Base-by-base conservation (phyloP, 2,329 filamentous ascomycete species). In the Allantophomopsis lycopodina region DNA sequence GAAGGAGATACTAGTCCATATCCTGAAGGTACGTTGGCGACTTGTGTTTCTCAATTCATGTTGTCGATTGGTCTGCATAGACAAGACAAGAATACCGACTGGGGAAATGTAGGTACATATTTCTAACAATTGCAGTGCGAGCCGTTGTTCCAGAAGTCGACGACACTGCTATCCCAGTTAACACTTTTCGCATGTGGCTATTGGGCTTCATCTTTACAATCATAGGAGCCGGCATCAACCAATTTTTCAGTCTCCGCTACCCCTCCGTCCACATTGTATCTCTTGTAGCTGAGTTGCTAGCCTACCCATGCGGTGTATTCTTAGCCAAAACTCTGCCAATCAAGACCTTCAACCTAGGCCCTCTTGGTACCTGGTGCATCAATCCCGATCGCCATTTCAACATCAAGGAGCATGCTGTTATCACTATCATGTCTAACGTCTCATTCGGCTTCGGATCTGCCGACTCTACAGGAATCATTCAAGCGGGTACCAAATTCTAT, bases 1-100 rank as follows among this genome's bases (percentile, higher is more conserved):
- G 46, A 46, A 16, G 40, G 42, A 16, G 43, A 48, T 28, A 35
- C 41, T 16, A 44, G 42, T n/a, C 77, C 76, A 0, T 81, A 80
- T 49, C 70, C 76, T 15, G 76, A 81, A 56, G 75, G 79, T 37
- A 65, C 73, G 36, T 30, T 15, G 23, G 73, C 74, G 17, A 21
- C 17, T 14, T 17, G 32, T 2, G 35, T n/a, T 28, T 12, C 11
- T 10, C 7, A 11, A 23, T 16, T 37, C 2, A 4, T 36, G 11
- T 28, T 12, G 4, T 31, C 17, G 28, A n/a, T 34, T 32, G n/a
- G 1, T 17, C 36, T 7, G 30, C 36, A 14, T n/a, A 37, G 20
- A 37, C 18, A 21, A 6, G n/a, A 14, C 11, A 38, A 32, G 37
- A 30, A 14, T 18, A 10, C 34, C 6, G 30, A 21, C 7, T 30